These are phyloP conservation scores for Penicillium bovifimosum DNA, from an alignment of 495 filamentous ascomycete genomes.

Conservation along the genomic window DNA sequence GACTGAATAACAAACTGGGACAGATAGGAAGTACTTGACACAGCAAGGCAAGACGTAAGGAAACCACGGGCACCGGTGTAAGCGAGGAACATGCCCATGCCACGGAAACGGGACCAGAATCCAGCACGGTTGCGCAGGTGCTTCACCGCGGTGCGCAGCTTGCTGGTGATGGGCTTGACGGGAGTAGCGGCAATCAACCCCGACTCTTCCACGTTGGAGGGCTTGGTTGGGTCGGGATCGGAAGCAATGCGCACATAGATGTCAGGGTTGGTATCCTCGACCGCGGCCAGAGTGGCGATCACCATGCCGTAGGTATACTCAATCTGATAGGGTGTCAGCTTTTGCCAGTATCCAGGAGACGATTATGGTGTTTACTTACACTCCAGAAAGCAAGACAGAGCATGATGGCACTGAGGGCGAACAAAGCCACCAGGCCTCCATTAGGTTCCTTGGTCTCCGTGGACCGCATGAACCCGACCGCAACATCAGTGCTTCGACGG, in stretches of 20 bases:
- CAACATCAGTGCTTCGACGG: slow-evolving; percentile 14
- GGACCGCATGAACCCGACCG: neutral
- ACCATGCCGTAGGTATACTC: slow-evolving; percentile 56
- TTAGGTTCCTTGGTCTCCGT: neutral
- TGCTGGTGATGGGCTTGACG: slow-evolving; percentile 53
- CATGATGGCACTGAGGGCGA: neutral
- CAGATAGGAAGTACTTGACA: slow-evolving; percentile 25
- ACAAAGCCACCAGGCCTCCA: slow-evolving; percentile 1
- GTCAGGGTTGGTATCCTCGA: slow-evolving; percentile 57
- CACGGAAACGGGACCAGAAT: slow-evolving; percentile 53
- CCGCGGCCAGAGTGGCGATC: slow-evolving; percentile 53
- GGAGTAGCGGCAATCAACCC: slow-evolving; percentile 18
- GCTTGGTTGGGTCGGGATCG: slow-evolving; percentile 32
- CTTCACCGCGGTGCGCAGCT: slow-evolving; percentile 49
- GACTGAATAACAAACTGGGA: slow-evolving; percentile 34
- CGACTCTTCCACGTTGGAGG: slow-evolving; percentile 29
- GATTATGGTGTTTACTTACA: slow-evolving; percentile 4
- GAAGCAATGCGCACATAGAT: slow-evolving; percentile 45
- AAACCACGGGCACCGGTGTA: slow-evolving; percentile 26
- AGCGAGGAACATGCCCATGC: slow-evolving; percentile 37
- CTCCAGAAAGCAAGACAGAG: neutral
- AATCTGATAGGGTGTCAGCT: slow-evolving; percentile 20
- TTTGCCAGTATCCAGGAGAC: neutral
- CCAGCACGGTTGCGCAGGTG: slow-evolving; percentile 55
- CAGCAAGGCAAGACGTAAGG: slow-evolving; percentile 19